Evolutionary conservation across 2,329 filamentous ascomycete genomes (phyloP), one percentile per base, ranked within the genome.

Genomic region (Helotiales sp.): DNA sequence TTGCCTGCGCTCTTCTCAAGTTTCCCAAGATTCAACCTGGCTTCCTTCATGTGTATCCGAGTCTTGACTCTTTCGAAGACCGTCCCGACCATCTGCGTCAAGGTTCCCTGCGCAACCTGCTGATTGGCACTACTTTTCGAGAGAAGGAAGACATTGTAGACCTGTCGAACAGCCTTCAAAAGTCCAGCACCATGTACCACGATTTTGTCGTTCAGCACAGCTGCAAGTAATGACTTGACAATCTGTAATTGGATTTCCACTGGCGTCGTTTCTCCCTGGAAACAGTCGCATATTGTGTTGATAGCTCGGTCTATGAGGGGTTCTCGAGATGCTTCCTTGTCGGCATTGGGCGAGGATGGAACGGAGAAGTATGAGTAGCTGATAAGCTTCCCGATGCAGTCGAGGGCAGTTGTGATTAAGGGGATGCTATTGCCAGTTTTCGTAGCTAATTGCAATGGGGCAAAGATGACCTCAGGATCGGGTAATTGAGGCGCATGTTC

Each of bases 241-340:
- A 99, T 99, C 81, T 99, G 96, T 74, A 98, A 87, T 80, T 99
- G 96, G 57, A 98, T 91, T 79, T 97, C 95, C 61, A 91, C 87
- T 3, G 93, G 90, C 0, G 96, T 99, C 1, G 92, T 92, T 81
- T 99, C 96, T 77, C 96, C 95, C 78, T 98, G 94, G 78, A 99
- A 99, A 79, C 96, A 99, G 78, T 98, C 95, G 84, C 96, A 99
- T 83, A 99, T 99, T 40, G 96, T 97, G 80, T 99, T 96, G 76
- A 99, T 99, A 67, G 96, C 96, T 71, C 95, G 88, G 81, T 99
- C 96, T 77, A 99, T 99, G 72, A 99, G 84, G 17, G 95, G 94
- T 3, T 91, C 84, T 47, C 83, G 82, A 60, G 76, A 75, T 66
- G 72, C 74, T 55, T 82, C 81, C 64, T 76, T 75, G 63, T 79